These are phyloP conservation scores for Microsporum ferrugineum DNA, from an alignment of 2,329 filamentous ascomycete genomes.

Conservation along the genomic window DNA sequence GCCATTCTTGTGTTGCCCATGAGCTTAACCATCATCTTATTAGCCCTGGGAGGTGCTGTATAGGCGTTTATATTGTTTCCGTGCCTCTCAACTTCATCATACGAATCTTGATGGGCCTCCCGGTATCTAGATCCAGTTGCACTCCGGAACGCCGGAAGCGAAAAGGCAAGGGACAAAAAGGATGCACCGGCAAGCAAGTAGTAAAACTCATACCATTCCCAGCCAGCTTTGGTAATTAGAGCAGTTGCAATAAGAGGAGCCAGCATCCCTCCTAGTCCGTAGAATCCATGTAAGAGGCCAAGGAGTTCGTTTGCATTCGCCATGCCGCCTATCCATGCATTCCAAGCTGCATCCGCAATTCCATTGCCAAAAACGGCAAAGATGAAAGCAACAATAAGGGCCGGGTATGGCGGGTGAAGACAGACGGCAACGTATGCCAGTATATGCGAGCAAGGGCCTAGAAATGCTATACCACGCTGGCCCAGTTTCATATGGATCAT, in stretches of 20 bases:
- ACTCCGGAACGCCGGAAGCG: constrained; percentile 48
- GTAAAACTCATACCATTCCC: constrained; percentile 62
- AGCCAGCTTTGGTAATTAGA: constrained; percentile 52
- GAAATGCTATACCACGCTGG: constrained; percentile 59
- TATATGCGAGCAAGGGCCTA: constrained; percentile 52
- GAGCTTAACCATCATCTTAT: constrained; percentile 5
- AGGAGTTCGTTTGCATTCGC: constrained; percentile 59
- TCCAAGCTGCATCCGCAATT: constrained; percentile 43
- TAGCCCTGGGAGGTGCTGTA: not conserved
- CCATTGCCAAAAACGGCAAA: constrained; percentile 61
- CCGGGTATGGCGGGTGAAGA: constrained; percentile 57
- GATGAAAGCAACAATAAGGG: constrained; percentile 52
- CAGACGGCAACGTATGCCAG: constrained; percentile 54
- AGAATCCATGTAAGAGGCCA: constrained; percentile 57
- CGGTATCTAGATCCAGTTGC: constrained; percentile 45
- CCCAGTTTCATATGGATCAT: constrained; percentile 39
- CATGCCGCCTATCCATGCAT: constrained; percentile 57
- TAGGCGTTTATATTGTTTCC: not conserved
- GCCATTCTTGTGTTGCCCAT: constrained; percentile 16
- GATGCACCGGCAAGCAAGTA: constrained; percentile 55
- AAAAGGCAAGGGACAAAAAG: constrained; percentile 43
- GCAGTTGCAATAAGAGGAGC: constrained; percentile 58
- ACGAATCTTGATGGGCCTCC: constrained; percentile 23
- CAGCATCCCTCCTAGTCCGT: constrained; percentile 58
- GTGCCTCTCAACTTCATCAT: constrained; percentile 9